phyloP scores from a whole-genome alignment of 2,329 filamentous ascomycete species.

The Hortaea werneckii region DNA sequence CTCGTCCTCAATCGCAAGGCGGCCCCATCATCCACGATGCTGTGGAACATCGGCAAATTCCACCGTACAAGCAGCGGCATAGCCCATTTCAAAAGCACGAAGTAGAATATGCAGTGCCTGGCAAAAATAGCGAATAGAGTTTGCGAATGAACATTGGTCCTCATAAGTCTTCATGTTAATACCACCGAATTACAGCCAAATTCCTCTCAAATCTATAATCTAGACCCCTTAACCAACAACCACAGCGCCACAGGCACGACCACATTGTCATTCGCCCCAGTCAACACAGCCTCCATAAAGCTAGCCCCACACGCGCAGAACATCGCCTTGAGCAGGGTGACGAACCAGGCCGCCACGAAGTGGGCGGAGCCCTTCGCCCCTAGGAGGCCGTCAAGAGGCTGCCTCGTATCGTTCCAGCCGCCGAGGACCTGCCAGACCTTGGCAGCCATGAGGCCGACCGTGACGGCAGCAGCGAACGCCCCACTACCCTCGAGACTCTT shows the following conservation, averaged over 20 bases:
- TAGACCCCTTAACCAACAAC: conserved; percentile 75
- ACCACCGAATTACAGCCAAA: too few species aligned
- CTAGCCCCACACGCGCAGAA: conserved; percentile 72
- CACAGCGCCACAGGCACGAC: conserved; percentile 88
- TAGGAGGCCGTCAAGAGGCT: conserved; percentile 1
- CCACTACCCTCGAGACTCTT: conserved; percentile 83
- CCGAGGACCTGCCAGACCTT: conserved; percentile 68
- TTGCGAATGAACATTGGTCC: too few species aligned
- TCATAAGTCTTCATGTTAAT: too few species aligned
- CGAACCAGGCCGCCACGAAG: conserved; percentile 14
- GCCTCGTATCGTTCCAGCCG: conserved; percentile 46
- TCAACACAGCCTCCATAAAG: conserved; percentile 87
- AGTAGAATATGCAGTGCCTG: too few species aligned
- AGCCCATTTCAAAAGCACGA: too few species aligned
- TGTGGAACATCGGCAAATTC: too few species aligned
- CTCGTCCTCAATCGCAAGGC: too few species aligned
- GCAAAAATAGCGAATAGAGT: too few species aligned
- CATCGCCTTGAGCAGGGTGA: conserved; percentile 47
- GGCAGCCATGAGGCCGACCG: conserved; percentile 58
- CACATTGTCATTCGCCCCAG: conserved; percentile 96
- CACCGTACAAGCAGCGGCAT: too few species aligned
- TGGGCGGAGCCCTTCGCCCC: conserved; percentile 3
- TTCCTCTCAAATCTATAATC: conserved; percentile 26
- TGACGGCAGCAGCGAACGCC: conserved; percentile 75
- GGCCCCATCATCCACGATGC: too few species aligned